These are phyloP conservation scores for Pseudotulostoma volvatum DNA, from an alignment of 495 filamentous ascomycete species.

Conservation along the genomic window DNA sequence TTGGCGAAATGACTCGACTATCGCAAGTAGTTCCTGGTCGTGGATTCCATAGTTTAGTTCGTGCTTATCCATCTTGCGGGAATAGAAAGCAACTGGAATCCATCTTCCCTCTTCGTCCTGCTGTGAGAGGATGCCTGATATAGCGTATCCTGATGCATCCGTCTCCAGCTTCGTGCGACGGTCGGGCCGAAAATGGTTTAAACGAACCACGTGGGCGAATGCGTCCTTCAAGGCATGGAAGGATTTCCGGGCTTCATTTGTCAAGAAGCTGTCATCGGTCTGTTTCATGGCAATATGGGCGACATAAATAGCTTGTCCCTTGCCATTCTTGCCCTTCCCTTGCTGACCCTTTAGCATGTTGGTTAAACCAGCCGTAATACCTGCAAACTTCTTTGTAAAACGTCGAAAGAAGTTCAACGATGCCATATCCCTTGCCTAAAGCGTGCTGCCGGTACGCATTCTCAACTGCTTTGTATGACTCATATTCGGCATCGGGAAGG, in stretches of 20 bases:
- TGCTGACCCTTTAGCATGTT: conserved; percentile 1
- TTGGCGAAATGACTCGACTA: no score
- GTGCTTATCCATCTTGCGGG: no score
- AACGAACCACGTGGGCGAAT: conserved; percentile 5
- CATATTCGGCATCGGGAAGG: no score
- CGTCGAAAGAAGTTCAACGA: conserved; percentile 20
- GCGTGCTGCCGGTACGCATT: no score
- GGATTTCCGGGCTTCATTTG: conserved; percentile 50
- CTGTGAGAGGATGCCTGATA: conserved; percentile 3
- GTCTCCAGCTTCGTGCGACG: conserved; percentile 7
- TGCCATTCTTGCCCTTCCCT: conserved; percentile 7
- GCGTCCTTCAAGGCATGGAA: conserved; percentile 42
- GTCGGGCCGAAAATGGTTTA: conserved; percentile 10
- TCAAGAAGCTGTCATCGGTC: no score
- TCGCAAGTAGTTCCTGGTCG: no score
- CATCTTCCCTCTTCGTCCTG: not conserved
- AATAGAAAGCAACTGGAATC: no score
- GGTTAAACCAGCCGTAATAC: conserved; percentile 6
- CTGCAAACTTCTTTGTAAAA: conserved; percentile 15
- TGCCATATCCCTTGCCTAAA: no score
- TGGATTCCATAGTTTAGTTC: no score
- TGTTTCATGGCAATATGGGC: no score
- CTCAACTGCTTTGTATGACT: no score
- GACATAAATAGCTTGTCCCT: no score
- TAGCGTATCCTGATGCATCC: conserved; percentile 9